Evolutionary conservation across 371 early-diverging fungal species (phyloP).

Genomic region (Basidiobolus meristosporus): DNA sequence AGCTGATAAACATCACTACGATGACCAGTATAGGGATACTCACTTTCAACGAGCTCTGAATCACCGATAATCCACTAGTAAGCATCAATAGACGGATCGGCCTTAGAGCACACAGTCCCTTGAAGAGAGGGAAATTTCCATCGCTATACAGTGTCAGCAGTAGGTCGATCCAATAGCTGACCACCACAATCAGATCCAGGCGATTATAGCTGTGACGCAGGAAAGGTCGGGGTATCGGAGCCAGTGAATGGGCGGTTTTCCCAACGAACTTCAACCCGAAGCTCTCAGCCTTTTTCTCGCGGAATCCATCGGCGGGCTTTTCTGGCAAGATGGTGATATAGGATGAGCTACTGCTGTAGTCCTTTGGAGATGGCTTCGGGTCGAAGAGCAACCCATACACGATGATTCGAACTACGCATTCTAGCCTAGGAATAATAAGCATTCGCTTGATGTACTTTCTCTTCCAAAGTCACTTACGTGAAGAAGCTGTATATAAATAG

Average conservation of each 20-base stretch:
- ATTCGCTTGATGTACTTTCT: neutral
- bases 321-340: neutral
- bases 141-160: constrained; percentile 14
- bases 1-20: constrained; percentile 30
- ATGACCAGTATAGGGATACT: constrained; percentile 35
- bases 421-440: constrained; percentile 10
- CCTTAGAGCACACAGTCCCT: constrained; percentile 26
- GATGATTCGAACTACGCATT: constrained; percentile 20
- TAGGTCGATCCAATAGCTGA: constrained; percentile 35
- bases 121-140: constrained; percentile 24
- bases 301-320: neutral
- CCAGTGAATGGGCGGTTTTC: neutral
- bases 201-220: constrained; percentile 46
- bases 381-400: constrained; percentile 30
- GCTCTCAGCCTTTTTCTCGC: neutral
- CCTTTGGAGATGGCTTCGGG: constrained; percentile 4
- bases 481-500: constrained; percentile 27
- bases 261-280: neutral
- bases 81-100: constrained; percentile 31
- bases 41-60: constrained; percentile 36
- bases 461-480: constrained; percentile 20
- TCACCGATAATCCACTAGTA: constrained; percentile 21
- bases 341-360: neutral
- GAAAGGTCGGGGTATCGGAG: constrained; percentile 10
- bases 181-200: constrained; percentile 35